Evolutionary conservation across 768 basidiomycete species (phyloP).

Genomic region (Boletus vermiculosoides): DNA sequence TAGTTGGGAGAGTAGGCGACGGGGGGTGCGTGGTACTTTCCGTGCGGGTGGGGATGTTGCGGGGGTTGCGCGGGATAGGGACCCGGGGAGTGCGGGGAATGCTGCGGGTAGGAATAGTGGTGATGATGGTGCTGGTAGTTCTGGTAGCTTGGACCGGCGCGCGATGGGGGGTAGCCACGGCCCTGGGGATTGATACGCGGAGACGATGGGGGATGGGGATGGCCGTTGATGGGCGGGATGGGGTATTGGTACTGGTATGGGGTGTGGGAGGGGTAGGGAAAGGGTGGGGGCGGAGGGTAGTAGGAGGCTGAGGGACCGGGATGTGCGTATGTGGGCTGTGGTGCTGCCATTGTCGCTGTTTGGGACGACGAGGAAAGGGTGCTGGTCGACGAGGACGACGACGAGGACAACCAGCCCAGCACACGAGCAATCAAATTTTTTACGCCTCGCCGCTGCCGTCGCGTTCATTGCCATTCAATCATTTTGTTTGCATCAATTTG

Average conservation of each 20-base stretch:
- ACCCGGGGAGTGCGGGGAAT: slow-evolving; percentile 30
- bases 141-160: slow-evolving; percentile 40
- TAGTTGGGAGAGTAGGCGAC: slow-evolving; percentile 36
- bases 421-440: slow-evolving; percentile 17
- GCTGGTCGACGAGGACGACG: slow-evolving; percentile 10
- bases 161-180: slow-evolving; percentile 37
- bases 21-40: slow-evolving; percentile 23
- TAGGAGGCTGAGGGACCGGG: slow-evolving; percentile 31
- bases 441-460: background rate
- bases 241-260: slow-evolving; percentile 40
- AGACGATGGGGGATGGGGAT: slow-evolving; percentile 24
- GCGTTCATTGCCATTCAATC: too few relatives aligned
- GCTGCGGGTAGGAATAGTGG: slow-evolving; percentile 34
- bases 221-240: slow-evolving; percentile 31
- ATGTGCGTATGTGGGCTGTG: slow-evolving; percentile 28
- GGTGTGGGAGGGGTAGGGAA: slow-evolving; percentile 31
- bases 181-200: slow-evolving; percentile 34
- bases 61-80: slow-evolving; percentile 19
- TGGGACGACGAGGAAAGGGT: slow-evolving; percentile 6
- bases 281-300: slow-evolving; percentile 30
- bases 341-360: slow-evolving; percentile 20
- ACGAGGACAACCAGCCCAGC: slow-evolving; percentile 1
- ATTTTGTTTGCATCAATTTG: slow-evolving; percentile 22
- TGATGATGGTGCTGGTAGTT: slow-evolving; percentile 35
- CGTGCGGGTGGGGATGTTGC: slow-evolving; percentile 31